Evolutionary conservation across 2,329 filamentous ascomycete genomes (phyloP).

Genomic region (Leptographium flavum): DNA sequence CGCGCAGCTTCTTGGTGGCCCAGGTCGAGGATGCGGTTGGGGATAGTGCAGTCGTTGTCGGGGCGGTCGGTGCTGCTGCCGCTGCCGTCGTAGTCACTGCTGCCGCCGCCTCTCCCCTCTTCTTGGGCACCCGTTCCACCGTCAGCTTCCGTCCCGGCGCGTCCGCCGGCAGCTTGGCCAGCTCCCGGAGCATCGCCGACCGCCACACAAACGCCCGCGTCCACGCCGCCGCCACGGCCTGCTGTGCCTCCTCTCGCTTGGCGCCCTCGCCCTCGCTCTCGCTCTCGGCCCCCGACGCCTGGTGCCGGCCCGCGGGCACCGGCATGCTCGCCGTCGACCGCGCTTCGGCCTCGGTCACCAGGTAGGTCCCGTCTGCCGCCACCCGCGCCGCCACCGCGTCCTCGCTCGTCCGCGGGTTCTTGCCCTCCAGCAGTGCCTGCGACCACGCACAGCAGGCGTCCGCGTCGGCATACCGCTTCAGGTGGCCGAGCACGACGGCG

Average conservation of each 20-base stretch:
- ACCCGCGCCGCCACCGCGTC: constrained; percentile 24
- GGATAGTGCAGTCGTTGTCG: neutral
- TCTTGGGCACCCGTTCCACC: constrained; percentile 19
- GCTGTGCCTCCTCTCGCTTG: no score
- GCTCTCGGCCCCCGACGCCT: constrained; percentile 1
- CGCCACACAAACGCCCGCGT: constrained; percentile 31
- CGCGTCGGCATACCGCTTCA: constrained; percentile 62
- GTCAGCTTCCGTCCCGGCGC: constrained; percentile 32
- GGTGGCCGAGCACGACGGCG: constrained; percentile 55
- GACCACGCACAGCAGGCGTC: constrained; percentile 53
- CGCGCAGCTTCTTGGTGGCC: constrained; percentile 20
- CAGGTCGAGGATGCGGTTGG: neutral
- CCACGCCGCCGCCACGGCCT: constrained; percentile 14
- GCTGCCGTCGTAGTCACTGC: neutral
- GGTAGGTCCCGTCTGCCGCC: constrained; percentile 34
- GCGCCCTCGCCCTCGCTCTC: no score
- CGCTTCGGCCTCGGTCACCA: constrained; percentile 21
- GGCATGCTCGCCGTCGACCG: constrained; percentile 10
- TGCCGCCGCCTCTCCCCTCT: neutral
- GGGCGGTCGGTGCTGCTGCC: no score
- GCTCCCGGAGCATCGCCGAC: constrained; percentile 27
- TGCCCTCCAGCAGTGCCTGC: constrained; percentile 25
- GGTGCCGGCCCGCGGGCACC: constrained; percentile 1
- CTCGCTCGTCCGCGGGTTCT: constrained; percentile 19
- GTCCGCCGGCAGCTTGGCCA: constrained; percentile 29